phyloP scores from a whole-genome alignment of 345 rosid genomes.

The Erodium maritimum region DNA sequence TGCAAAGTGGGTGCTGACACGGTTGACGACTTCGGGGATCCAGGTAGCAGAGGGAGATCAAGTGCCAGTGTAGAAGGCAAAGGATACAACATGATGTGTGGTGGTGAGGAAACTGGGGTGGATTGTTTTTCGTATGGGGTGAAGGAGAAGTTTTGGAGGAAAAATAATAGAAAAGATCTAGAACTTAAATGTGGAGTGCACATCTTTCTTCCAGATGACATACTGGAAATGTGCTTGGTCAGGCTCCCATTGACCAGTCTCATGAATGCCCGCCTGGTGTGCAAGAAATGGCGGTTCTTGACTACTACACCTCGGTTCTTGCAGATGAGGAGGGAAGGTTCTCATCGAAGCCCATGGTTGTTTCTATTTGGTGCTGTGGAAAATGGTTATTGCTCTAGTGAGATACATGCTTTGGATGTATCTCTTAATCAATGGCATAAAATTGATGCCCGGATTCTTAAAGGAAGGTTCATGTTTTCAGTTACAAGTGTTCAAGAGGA shows the following conservation, averaged over 20 bases:
- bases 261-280: conserved; percentile 82
- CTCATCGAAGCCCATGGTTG: conserved; percentile 70
- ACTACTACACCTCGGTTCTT: conserved; percentile 57
- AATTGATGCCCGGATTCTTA: conserved; percentile 52
- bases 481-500: conserved; percentile 66
- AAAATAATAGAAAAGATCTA: conserved; percentile 34
- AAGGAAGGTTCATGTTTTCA: conserved; percentile 82
- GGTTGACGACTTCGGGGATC: conserved; percentile 67
- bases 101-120: conserved; percentile 53
- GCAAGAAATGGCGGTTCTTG: conserved; percentile 86
- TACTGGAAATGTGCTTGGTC: conserved; percentile 83
- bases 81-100: conserved; percentile 45
- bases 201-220: conserved; percentile 73
- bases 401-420: conserved; percentile 68
- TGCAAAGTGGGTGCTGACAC: conserved; percentile 96
- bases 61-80: conserved; percentile 75
- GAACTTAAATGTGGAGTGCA: conserved; percentile 47
- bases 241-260: conserved; percentile 76
- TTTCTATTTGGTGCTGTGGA: conserved; percentile 76
- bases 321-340: conserved; percentile 60
- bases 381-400: conserved; percentile 72
- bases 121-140: conserved; percentile 89
- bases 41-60: conserved; percentile 58
- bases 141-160: conserved; percentile 78
- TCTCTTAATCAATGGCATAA: conserved; percentile 70